Conservation (phyloP, 805 yeast genomes). For the Kazachstania taianensis region DNA sequence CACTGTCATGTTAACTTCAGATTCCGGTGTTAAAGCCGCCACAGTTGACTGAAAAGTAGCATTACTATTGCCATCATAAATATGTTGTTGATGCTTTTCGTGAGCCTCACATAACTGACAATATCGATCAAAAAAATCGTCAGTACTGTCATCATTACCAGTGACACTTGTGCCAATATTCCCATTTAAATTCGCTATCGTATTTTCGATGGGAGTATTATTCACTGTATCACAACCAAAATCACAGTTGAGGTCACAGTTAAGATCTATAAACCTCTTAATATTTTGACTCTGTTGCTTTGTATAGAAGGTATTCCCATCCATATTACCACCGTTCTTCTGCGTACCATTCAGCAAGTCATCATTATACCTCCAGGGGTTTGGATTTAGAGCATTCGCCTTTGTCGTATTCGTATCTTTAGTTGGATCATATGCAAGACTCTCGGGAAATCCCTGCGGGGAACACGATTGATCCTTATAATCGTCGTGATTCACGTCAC, state of each 20-base stretch:
- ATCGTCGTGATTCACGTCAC: slow-evolving; percentile 29
- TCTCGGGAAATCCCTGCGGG: too few species aligned
- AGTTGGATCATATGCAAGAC: background rate
- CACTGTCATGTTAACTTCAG: background rate
- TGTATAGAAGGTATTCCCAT: too few species aligned
- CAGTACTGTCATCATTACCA: slow-evolving; percentile 5
- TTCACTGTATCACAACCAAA: too few species aligned
- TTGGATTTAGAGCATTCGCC: background rate
- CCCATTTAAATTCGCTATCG: too few species aligned
- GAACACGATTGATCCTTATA: background rate
- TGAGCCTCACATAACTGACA: slow-evolving; percentile 25
- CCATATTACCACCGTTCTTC: background rate
- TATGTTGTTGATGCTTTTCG: slow-evolving; percentile 3
- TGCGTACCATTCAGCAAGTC: background rate
- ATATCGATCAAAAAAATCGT: slow-evolving; percentile 27
- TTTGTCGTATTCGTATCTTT: background rate
- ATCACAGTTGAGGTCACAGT: slow-evolving; percentile 25
- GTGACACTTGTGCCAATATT: slow-evolving; percentile 1
- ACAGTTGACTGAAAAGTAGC: background rate
- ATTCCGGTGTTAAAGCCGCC: background rate
- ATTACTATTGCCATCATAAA: background rate
- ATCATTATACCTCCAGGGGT: slow-evolving; percentile 1
- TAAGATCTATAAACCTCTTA: slow-evolving; percentile 4
- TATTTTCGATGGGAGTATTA: too few species aligned
- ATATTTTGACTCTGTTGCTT: background rate